Conservation (phyloP, 2,329 filamentous ascomycete genomes). For the Apiospora marii region DNA sequence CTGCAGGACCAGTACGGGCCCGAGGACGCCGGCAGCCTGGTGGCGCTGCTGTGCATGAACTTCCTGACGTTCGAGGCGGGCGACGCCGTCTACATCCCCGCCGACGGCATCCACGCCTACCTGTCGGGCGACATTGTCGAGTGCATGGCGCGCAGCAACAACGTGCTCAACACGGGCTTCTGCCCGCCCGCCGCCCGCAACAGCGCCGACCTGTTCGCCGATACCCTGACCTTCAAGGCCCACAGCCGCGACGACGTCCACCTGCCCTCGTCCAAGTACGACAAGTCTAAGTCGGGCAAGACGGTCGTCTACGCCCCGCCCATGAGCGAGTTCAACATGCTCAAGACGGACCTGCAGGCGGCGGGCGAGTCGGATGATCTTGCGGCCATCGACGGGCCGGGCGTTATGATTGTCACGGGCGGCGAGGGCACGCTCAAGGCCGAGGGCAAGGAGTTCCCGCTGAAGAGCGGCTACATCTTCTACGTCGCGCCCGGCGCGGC, state of each 20-base stretch:
- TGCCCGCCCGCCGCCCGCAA: slow-evolving; percentile 72
- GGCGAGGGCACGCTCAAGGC: slow-evolving; percentile 65
- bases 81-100: slow-evolving; percentile 74
- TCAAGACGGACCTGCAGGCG: slow-evolving; percentile 62
- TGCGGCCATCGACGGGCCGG: slow-evolving; percentile 63
- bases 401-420: slow-evolving; percentile 67
- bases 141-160: slow-evolving; percentile 80
- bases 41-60: slow-evolving; percentile 79
- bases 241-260: slow-evolving; percentile 65
- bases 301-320: slow-evolving; percentile 71
- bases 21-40: slow-evolving; percentile 71
- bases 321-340: slow-evolving; percentile 75
- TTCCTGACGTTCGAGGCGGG: slow-evolving; percentile 71
- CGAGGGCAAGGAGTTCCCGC: slow-evolving; percentile 57
- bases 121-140: slow-evolving; percentile 78
- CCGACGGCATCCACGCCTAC: slow-evolving; percentile 78
- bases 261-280: slow-evolving; percentile 57
- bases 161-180: slow-evolving; percentile 79
- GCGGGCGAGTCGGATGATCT: slow-evolving; percentile 66
- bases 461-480: slow-evolving; percentile 70
- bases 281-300: slow-evolving; percentile 63
- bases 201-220: slow-evolving; percentile 68
- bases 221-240: slow-evolving; percentile 69
- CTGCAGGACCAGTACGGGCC: slow-evolving; percentile 70
- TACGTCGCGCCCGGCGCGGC: slow-evolving; percentile 67